phyloP scores from a whole-genome alignment of 2,329 filamentous ascomycete genomes.

The Alternaria viburni region DNA sequence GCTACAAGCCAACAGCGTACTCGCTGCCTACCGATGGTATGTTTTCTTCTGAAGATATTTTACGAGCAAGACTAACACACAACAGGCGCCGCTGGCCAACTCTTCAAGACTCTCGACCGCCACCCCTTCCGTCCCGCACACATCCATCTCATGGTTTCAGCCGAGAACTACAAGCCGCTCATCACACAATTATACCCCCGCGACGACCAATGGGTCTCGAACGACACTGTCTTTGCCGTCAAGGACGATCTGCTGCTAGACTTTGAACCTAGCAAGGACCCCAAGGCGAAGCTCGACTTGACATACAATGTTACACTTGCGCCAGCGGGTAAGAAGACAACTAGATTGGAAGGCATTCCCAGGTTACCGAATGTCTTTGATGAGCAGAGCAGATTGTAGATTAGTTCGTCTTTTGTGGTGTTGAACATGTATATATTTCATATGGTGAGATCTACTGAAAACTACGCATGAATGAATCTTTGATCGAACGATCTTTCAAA shows the following conservation, averaged over 20 bases:
- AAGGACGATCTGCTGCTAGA: constrained; percentile 66
- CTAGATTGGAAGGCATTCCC: constrained; percentile 40
- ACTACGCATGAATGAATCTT: not conserved
- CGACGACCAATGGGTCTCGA: constrained; percentile 63
- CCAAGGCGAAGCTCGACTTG: constrained; percentile 65
- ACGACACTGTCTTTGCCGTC: constrained; percentile 67
- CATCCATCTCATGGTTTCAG: constrained; percentile 64
- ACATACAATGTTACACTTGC: constrained; percentile 67
- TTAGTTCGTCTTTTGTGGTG: constrained; percentile 3
- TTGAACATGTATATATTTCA: constrained; percentile 18
- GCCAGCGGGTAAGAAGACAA: constrained; percentile 45
- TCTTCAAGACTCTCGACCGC: constrained; percentile 62
- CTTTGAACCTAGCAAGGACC: constrained; percentile 59
- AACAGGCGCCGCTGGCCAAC: constrained; percentile 57
- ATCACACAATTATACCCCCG: constrained; percentile 66
- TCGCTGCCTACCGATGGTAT: constrained; percentile 69
- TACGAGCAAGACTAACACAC: constrained; percentile 1
- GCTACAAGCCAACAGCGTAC: constrained; percentile 75
- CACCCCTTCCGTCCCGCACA: constrained; percentile 68
- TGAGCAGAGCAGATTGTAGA: constrained; percentile 34
- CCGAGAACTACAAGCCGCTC: constrained; percentile 62
- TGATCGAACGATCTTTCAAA: not conserved
- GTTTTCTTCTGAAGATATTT: not conserved
- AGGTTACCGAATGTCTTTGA: constrained; percentile 37
- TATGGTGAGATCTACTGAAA: constrained; percentile 14